phyloP scores from a whole-genome alignment of 73 alveolate species.

The Urostyla sp. region DNA sequence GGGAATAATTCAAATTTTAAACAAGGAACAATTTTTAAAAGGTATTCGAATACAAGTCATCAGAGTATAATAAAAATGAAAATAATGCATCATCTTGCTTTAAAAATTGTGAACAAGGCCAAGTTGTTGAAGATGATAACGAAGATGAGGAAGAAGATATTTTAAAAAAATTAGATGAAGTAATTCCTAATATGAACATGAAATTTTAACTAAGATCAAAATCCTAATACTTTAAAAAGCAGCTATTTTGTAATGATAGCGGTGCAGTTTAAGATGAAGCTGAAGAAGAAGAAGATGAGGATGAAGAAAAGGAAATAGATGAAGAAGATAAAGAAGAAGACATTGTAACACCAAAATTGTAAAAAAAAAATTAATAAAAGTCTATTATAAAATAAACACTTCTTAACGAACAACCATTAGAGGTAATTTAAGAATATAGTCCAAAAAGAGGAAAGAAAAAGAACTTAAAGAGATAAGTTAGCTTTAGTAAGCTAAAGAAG shows the following conservation, averaged over 20 bases:
- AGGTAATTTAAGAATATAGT: too few relatives aligned
- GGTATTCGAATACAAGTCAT: too few relatives aligned
- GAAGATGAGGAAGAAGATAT: conserved; percentile 2
- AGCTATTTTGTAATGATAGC: background rate
- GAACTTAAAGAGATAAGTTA: background rate
- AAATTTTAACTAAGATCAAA: conserved; percentile 14
- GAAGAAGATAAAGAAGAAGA: background rate
- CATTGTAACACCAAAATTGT: too few relatives aligned
- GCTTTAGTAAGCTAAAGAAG: background rate
- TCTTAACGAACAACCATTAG: too few relatives aligned
- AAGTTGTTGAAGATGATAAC: background rate
- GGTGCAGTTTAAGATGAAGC: conserved; percentile 24
- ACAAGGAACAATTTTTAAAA: too few relatives aligned
- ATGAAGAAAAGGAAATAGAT: background rate
- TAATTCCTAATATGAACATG: conserved; percentile 32
- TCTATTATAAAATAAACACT: background rate
- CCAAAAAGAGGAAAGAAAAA: too few relatives aligned
- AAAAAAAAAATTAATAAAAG: background rate
- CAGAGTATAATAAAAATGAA: too few relatives aligned
- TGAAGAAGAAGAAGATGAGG: background rate
- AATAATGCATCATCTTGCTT: too few relatives aligned
- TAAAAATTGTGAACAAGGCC: background rate
- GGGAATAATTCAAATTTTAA: too few relatives aligned
- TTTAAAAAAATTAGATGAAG: conserved; percentile 6
- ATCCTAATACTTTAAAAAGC: background rate